Evolutionary conservation across 1,284 basidiomycete genomes (phyloP).

Genomic region (Ceratobasidium sp.): DNA sequence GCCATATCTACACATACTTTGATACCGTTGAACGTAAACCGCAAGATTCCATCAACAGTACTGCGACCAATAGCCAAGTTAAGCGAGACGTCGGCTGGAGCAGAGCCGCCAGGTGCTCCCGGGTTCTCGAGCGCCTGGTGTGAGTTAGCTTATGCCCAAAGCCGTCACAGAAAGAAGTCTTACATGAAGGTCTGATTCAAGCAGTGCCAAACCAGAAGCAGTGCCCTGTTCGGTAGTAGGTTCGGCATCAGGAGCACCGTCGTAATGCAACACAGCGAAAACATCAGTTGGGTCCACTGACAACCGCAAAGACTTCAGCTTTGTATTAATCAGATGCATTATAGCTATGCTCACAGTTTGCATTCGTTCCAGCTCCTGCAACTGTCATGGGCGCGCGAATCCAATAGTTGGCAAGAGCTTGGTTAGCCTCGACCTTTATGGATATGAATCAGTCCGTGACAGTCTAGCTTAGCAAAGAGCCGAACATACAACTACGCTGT

Average conservation of each 20-base stretch:
- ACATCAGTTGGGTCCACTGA: slow-evolving; percentile 34
- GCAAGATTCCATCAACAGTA: slow-evolving; percentile 14
- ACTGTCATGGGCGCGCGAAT: slow-evolving; percentile 34
- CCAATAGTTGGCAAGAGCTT: slow-evolving; percentile 32
- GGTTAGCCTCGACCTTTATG: slow-evolving; percentile 26
- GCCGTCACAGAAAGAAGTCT: not conserved
- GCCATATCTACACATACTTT: slow-evolving; percentile 1
- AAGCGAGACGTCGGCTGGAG: slow-evolving; percentile 18
- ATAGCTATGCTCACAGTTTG: slow-evolving; percentile 24
- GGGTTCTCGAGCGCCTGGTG: slow-evolving; percentile 24
- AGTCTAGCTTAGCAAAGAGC: too few species aligned
- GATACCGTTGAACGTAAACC: slow-evolving; percentile 32
- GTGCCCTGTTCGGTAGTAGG: slow-evolving; percentile 33
- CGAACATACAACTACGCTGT: slow-evolving; percentile 81
- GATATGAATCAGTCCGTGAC: not conserved
- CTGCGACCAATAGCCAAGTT: slow-evolving; percentile 32
- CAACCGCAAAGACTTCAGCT: not conserved
- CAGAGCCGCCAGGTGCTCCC: slow-evolving; percentile 31
- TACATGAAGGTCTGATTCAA: slow-evolving; percentile 32
- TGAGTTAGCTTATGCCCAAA: too few species aligned
- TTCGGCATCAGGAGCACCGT: slow-evolving; percentile 13
- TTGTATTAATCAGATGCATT: not conserved
- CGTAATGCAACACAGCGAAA: slow-evolving; percentile 33
- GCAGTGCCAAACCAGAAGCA: slow-evolving; percentile 11
- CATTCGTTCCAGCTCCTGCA: slow-evolving; percentile 22